phyloP scores from a whole-genome alignment of 2,329 filamentous ascomycete species.

The Diplodia mutila region DNA sequence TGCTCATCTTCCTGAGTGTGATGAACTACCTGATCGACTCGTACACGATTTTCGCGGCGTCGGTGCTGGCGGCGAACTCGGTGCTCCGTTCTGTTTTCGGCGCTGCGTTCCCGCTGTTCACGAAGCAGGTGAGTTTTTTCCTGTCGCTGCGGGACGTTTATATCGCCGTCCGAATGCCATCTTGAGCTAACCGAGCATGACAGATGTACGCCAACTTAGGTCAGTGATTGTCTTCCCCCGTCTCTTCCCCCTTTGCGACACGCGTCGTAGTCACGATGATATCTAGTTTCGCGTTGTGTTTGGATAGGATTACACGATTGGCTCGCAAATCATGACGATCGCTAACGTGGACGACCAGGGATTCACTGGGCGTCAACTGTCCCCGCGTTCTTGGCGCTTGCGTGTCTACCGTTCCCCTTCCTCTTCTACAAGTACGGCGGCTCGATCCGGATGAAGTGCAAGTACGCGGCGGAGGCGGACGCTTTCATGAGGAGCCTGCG shows the following conservation, averaged over 20 bases:
- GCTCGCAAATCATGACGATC: slow-evolving; percentile 44
- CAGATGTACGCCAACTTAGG: slow-evolving; percentile 51
- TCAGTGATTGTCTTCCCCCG: background rate
- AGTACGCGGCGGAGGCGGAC: slow-evolving; percentile 70
- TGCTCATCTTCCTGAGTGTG: slow-evolving; percentile 65
- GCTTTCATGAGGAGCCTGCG: slow-evolving; percentile 58
- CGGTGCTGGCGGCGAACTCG: slow-evolving; percentile 75
- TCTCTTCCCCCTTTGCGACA: no score
- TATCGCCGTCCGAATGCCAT: background rate
- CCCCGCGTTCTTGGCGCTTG: slow-evolving; percentile 73
- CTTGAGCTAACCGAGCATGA: background rate
- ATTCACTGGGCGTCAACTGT: slow-evolving; percentile 77
- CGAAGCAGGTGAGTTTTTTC: slow-evolving; percentile 52
- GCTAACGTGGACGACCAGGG: background rate
- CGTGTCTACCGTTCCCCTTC: slow-evolving; percentile 74
- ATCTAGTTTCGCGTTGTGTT: background rate
- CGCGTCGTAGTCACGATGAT: background rate
- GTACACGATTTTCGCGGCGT: slow-evolving; percentile 76
- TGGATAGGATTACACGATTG: slow-evolving; percentile 8
- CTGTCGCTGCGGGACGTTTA: no score
- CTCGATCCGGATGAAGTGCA: slow-evolving; percentile 67
- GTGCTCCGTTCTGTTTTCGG: slow-evolving; percentile 78
- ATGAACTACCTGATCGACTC: slow-evolving; percentile 50
- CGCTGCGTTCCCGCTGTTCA: slow-evolving; percentile 79
- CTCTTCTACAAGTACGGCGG: slow-evolving; percentile 75